Percentiles rank a stretch among this genome's conserved stretches.
These are phyloP conservation scores for Fremontodendron californicum DNA, from an alignment of 345 rosid species.

Conservation along the genomic window DNA sequence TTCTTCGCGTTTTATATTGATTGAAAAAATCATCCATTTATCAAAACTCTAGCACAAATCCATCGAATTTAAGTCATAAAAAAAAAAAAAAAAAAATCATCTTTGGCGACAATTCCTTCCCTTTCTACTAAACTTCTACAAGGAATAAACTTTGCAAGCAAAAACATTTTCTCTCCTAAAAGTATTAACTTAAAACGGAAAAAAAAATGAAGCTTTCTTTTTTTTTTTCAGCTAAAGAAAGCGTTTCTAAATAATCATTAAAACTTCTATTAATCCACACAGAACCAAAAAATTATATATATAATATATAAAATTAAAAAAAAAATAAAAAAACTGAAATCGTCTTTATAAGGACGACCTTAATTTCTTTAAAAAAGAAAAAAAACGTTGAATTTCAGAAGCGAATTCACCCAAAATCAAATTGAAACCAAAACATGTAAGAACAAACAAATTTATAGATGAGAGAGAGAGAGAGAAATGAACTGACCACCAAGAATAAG, in stretches of 20 bases:
- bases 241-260: background rate
- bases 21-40: background rate
- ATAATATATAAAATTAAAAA: no score
- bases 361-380: background rate
- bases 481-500: no score
- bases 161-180: background rate
- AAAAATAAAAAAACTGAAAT: background rate
- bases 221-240: background rate
- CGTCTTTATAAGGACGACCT: background rate
- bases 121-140: background rate
- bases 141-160: background rate
- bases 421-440: background rate
- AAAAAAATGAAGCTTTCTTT: background rate
- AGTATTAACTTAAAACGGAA: background rate
- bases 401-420: constrained; percentile 6
- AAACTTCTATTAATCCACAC: background rate
- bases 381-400: background rate
- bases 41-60: background rate
- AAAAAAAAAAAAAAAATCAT: no score
- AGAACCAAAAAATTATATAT: background rate
- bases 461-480: background rate
- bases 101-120: background rate
- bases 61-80: background rate
- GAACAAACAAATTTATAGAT: background rate
- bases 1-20: background rate